These are phyloP conservation scores for Aphanoascus verrucosus DNA, from an alignment of 2,329 filamentous ascomycete species.

Conservation along the genomic window DNA sequence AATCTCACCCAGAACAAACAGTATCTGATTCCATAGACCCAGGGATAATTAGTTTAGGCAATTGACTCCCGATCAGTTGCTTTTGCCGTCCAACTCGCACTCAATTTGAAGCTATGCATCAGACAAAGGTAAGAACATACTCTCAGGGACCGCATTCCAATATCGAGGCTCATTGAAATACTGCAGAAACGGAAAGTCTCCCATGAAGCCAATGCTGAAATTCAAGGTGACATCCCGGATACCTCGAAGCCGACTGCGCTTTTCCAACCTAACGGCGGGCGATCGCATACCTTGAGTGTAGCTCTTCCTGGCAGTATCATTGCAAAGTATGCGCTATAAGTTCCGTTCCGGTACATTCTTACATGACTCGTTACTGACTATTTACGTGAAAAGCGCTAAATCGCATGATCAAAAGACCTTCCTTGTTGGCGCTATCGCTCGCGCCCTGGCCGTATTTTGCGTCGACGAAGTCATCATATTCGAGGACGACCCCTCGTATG, in stretches of 20 bases:
- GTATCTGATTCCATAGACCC: background rate
- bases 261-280: slow-evolving; percentile 54
- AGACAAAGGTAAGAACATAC: slow-evolving; percentile 9
- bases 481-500: slow-evolving; percentile 49
- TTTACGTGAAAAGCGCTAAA: slow-evolving; percentile 46
- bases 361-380: background rate
- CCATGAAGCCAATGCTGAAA: slow-evolving; percentile 14
- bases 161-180: background rate
- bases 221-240: slow-evolving; percentile 29
- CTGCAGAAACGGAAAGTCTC: slow-evolving; percentile 19
- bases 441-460: slow-evolving; percentile 70
- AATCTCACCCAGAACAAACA: too few relatives aligned
- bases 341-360: background rate
- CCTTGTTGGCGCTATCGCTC: slow-evolving; percentile 64
- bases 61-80: background rate
- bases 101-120: background rate
- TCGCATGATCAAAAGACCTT: slow-evolving; percentile 66
- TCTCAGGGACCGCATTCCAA: background rate
- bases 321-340: slow-evolving; percentile 49
- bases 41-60: background rate
- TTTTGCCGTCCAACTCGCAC: background rate
- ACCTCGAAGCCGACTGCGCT: slow-evolving; percentile 59
- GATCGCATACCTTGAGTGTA: slow-evolving; percentile 64
- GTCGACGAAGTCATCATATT: slow-evolving; percentile 78
- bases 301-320: slow-evolving; percentile 70